Conservation (phyloP, 129 eudicot species). For the Escallonia herrerae region DNA sequence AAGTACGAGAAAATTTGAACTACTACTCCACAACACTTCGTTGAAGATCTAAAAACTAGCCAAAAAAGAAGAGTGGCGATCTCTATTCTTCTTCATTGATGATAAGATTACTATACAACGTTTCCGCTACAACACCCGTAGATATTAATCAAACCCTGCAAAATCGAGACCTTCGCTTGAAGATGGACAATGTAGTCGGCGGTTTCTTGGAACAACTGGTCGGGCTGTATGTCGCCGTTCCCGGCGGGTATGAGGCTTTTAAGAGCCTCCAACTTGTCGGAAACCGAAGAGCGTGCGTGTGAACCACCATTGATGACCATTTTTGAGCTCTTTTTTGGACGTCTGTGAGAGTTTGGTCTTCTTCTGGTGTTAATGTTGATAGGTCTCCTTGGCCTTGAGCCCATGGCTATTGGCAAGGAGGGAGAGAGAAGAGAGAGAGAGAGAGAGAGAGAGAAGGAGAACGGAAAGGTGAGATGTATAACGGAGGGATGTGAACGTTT, state of each 20-base stretch:
- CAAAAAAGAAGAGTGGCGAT: too few species aligned
- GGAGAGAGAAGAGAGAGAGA: constrained; percentile 6
- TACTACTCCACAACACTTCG: too few species aligned
- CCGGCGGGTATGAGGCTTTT: constrained; percentile 59
- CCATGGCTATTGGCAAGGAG: constrained; percentile 33
- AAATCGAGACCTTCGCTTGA: constrained; percentile 49
- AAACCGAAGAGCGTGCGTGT: constrained; percentile 29
- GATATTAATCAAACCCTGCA: constrained; percentile 49
- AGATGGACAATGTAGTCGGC: constrained; percentile 66
- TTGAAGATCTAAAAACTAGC: too few species aligned
- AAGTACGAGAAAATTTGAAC: too few species aligned
- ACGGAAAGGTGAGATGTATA: constrained; percentile 8
- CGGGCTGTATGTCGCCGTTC: constrained; percentile 29
- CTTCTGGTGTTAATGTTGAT: constrained; percentile 21
- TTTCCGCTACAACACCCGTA: constrained; percentile 21
- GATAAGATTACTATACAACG: not conserved
- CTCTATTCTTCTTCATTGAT: too few species aligned
- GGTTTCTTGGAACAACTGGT: constrained; percentile 55
- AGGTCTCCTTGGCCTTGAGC: constrained; percentile 41
- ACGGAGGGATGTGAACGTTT: constrained; percentile 13
- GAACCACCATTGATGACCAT: not conserved
- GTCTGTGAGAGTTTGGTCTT: constrained; percentile 18
- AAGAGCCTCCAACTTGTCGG: constrained; percentile 69
- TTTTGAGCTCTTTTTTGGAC: constrained; percentile 5
- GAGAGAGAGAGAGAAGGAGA: constrained; percentile 5